Percentiles rank a stretch among this genome's conserved stretches.
Conservation (phyloP, 768 basidiomycete species). For the Calocera viscosa region DNA sequence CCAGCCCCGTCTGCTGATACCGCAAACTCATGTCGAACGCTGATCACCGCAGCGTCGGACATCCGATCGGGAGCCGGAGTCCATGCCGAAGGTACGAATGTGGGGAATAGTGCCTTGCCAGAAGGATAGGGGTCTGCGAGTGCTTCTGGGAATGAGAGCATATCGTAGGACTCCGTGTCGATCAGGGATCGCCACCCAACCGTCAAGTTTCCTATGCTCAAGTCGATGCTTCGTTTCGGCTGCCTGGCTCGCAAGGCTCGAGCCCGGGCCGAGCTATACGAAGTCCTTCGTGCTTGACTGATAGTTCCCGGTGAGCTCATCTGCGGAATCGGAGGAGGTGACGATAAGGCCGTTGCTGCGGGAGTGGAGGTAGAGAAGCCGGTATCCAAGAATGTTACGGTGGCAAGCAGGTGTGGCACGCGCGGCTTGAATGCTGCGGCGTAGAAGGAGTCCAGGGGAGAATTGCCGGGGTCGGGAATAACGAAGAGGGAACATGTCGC, state of each 20-base stretch:
- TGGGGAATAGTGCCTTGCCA: background rate
- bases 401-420: background rate
- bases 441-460: background rate
- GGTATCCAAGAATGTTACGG: background rate
- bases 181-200: background rate
- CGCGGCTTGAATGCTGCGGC: background rate
- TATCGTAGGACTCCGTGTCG: background rate
- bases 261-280: background rate
- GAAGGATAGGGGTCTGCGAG: background rate
- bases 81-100: background rate
- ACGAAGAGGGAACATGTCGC: background rate
- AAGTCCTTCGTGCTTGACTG: background rate
- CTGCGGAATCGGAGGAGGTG: background rate
- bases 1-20: background rate
- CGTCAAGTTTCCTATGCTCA: background rate
- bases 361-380: background rate
- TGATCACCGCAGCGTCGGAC: slow-evolving; percentile 12
- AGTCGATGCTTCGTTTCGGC: background rate
- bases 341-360: background rate
- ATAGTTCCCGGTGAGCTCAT: background rate
- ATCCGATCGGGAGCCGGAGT: background rate
- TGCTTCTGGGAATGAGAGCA: background rate
- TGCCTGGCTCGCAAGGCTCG: background rate
- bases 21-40: slow-evolving; percentile 12
- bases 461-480: background rate